Evolutionary conservation across 129 eudicot genomes (phyloP).

Genomic region (Sambucus nigra): DNA sequence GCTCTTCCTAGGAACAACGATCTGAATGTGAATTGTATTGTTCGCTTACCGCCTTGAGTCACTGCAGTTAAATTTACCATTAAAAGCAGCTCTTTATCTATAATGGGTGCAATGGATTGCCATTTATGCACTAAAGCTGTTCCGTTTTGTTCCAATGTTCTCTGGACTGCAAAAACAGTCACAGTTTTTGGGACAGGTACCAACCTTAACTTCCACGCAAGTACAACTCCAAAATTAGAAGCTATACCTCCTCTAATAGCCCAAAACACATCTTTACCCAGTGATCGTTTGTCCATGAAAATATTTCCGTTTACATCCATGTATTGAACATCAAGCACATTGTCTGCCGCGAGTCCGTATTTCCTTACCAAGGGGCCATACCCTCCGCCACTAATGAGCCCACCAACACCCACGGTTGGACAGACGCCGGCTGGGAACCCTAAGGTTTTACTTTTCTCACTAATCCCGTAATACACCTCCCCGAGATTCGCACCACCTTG

Average conservation of each 20-base stretch:
- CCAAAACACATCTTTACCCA: not conserved
- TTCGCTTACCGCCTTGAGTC: not conserved
- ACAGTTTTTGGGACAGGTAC: not conserved
- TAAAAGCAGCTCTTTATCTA: not conserved
- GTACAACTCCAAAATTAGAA: not conserved
- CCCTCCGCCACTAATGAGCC: not conserved
- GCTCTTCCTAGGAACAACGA: conserved; percentile 21
- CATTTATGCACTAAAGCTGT: not conserved
- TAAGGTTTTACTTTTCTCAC: not conserved
- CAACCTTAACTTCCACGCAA: not conserved
- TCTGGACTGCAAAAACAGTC: not conserved
- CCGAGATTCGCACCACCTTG: not conserved
- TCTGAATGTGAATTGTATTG: conserved; percentile 6
- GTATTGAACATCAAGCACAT: not conserved
- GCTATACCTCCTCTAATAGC: not conserved
- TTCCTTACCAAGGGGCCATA: not conserved
- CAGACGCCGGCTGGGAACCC: not conserved
- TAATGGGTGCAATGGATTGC: not conserved
- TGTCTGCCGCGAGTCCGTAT: not conserved
- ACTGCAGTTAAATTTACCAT: no score
- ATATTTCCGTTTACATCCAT: not conserved
- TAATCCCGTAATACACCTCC: not conserved
- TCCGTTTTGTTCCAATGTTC: not conserved
- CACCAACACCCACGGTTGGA: not conserved
- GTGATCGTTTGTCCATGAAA: not conserved